phyloP scores from a whole-genome alignment of 2,329 filamentous ascomycete species.

The Penicillium sp. region DNA sequence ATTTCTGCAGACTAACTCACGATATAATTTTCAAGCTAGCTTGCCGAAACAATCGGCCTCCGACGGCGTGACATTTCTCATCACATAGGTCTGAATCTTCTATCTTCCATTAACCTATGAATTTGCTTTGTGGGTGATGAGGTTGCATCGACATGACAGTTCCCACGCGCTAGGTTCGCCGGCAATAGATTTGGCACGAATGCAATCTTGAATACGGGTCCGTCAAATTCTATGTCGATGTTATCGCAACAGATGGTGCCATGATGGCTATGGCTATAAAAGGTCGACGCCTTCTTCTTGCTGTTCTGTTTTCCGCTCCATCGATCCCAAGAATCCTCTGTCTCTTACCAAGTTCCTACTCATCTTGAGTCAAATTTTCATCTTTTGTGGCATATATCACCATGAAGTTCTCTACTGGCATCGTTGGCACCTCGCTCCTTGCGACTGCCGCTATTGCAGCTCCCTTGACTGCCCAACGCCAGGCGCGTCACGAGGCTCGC shows the following conservation, averaged over 20 bases:
- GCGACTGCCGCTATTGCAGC: slow-evolving; percentile 49
- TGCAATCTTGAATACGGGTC: not conserved
- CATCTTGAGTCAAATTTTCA: not conserved
- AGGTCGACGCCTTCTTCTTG: not conserved
- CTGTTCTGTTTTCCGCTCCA: not conserved
- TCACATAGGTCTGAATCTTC: not conserved
- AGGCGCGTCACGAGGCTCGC: slow-evolving; percentile 30
- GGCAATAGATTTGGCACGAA: not conserved
- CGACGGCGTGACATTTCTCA: slow-evolving; percentile 11
- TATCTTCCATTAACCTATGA: not conserved
- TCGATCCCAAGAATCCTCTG: not conserved
- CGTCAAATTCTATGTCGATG: not conserved
- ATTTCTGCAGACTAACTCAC: slow-evolving; percentile 6
- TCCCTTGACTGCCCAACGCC: slow-evolving; percentile 48
- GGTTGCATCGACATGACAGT: slow-evolving; percentile 11
- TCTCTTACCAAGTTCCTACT: not conserved
- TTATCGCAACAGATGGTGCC: not conserved
- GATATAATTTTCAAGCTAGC: slow-evolving; percentile 1
- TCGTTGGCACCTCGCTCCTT: slow-evolving; percentile 41
- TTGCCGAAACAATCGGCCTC: slow-evolving; percentile 10
- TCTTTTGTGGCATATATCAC: slow-evolving; percentile 23
- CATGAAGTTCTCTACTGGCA: slow-evolving; percentile 53
- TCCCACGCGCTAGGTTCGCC: not conserved
- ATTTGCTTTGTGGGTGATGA: not conserved
- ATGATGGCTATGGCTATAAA: not conserved